phyloP scores from a whole-genome alignment of 257 asterid species.

The Solanum habrochaites region DNA sequence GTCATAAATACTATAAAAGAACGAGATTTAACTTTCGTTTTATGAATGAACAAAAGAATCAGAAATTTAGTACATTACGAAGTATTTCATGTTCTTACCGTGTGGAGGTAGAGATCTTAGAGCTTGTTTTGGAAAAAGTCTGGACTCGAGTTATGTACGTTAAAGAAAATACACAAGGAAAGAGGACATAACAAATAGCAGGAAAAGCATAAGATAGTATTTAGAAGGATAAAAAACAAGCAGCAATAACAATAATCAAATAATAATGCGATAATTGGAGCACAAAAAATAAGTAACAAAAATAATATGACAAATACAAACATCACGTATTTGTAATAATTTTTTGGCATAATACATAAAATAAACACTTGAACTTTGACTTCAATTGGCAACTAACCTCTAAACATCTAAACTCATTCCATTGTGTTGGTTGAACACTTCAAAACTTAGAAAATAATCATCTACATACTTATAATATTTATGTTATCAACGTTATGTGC shows the following conservation, averaged over 20 bases:
- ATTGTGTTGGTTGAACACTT: background rate
- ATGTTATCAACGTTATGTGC: background rate
- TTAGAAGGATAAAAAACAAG: background rate
- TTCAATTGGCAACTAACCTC: fast-evolving
- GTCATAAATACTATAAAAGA: no score
- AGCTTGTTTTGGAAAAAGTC: no score
- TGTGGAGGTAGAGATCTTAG: background rate
- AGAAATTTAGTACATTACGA: background rate
- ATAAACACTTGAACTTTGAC: background rate
- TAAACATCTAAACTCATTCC: fast-evolving
- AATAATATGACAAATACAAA: background rate
- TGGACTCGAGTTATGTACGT: background rate
- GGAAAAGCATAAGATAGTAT: background rate
- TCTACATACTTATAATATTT: background rate
- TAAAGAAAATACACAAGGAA: background rate
- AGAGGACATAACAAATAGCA: background rate
- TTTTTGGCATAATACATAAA: background rate
- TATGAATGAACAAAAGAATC: background rate
- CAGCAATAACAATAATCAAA: background rate
- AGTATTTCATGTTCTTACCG: background rate
- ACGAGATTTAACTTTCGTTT: background rate
- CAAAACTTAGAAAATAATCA: background rate
- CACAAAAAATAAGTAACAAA: background rate
- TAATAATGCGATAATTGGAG: background rate
- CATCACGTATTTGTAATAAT: no score